These are phyloP conservation scores for Candida pseudocylindracea DNA, from an alignment of 1,139 yeast species.

Conservation along the genomic window DNA sequence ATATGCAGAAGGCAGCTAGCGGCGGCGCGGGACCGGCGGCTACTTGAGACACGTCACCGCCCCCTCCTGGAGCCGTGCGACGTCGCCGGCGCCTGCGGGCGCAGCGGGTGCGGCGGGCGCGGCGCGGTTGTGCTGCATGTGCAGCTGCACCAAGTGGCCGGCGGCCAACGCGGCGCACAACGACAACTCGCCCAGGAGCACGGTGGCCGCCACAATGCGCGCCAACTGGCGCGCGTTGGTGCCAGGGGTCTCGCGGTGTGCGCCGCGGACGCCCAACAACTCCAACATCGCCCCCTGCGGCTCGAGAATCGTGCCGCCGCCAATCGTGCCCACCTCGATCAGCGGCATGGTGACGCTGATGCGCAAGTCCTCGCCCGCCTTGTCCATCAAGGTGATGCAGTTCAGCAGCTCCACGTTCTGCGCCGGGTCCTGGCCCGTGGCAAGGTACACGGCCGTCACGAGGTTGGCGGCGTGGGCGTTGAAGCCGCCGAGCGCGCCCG, in stretches of 20 bases:
- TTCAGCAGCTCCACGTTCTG: constrained; percentile 94
- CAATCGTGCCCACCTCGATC: constrained; percentile 96
- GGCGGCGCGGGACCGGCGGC: too few species aligned
- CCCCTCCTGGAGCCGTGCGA: constrained; percentile 1
- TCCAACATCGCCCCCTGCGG: constrained; percentile 97
- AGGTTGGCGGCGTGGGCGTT: constrained; percentile 96
- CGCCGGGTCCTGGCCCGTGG: constrained; percentile 98
- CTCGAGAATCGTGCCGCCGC: constrained; percentile 95
- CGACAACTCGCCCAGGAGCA: constrained; percentile 89
- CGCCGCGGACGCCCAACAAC: constrained; percentile 84
- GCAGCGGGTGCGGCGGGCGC: constrained; percentile 20
- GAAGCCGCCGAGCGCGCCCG: constrained; percentile 95
- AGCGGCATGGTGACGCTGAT: constrained; percentile 97
- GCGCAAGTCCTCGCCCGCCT: constrained; percentile 56
- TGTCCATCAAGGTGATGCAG: constrained; percentile 90
- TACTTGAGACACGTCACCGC: constrained; percentile 1
- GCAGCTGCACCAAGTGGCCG: constrained; percentile 94
- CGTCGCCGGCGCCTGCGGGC: constrained; percentile 6
- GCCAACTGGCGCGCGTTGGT: constrained; percentile 90
- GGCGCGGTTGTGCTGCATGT: constrained; percentile 86
- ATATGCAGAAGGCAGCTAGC: too few species aligned
- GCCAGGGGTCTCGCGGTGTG: constrained; percentile 87
- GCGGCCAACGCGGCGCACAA: constrained; percentile 92
- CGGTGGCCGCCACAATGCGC: constrained; percentile 84
- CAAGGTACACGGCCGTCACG: constrained; percentile 82